These are phyloP conservation scores for Teunomyces gatunensis DNA, from an alignment of 805 yeast genomes.

Conservation along the genomic window DNA sequence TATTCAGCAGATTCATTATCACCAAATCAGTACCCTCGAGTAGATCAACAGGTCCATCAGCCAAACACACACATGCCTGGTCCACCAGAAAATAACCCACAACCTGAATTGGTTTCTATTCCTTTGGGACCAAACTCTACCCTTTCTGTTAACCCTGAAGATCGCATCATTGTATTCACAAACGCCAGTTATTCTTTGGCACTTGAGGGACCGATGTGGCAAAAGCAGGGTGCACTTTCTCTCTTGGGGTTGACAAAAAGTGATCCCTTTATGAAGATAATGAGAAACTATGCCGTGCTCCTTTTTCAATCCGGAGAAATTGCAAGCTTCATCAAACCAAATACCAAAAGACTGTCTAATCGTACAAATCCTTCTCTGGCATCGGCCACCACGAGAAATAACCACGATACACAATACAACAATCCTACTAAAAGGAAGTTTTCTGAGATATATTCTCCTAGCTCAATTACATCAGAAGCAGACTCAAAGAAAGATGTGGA, in stretches of 20 bases:
- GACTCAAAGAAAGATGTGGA: conserved; percentile 7
- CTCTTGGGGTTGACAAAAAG: conserved; percentile 40
- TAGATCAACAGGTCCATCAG: neutral
- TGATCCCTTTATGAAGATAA: conserved; percentile 37
- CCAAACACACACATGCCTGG: neutral
- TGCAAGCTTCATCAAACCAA: conserved; percentile 24
- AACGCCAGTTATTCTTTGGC: conserved; percentile 34
- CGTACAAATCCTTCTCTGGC: neutral
- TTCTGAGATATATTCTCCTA: neutral
- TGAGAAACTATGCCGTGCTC: conserved; percentile 33
- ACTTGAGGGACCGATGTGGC: conserved; percentile 39
- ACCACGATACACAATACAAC: neutral
- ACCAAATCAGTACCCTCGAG: neutral
- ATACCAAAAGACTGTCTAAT: conserved; percentile 9
- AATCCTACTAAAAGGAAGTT: neutral
- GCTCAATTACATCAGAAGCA: neutral
- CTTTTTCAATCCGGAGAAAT: conserved; percentile 35
- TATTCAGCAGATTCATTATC: neutral
- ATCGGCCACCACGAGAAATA: neutral
- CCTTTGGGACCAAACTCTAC: conserved; percentile 36
- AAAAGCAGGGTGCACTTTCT: conserved; percentile 39
- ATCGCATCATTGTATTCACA: conserved; percentile 30
- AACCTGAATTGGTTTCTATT: conserved; percentile 14
- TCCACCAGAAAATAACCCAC: neutral
- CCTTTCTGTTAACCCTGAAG: conserved; percentile 31